phyloP scores from a whole-genome alignment of 139 green algal species.

The Parachlorella kessleri region DNA sequence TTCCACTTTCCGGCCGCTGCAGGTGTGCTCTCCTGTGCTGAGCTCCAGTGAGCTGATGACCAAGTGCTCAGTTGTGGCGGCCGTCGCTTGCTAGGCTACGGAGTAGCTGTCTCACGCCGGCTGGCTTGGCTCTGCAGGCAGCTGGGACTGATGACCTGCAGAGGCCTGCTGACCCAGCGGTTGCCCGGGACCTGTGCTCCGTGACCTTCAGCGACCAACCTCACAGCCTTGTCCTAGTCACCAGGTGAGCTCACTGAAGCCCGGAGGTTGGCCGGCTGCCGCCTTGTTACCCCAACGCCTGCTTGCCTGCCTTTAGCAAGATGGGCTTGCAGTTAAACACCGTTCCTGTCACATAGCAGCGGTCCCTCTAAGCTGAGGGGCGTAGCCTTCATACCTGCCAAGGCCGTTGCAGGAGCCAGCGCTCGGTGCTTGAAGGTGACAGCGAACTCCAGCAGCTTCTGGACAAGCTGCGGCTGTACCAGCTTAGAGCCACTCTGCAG shows the following conservation, averaged over 20 bases:
- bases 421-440: background rate
- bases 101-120: background rate
- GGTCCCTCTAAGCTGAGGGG: no score
- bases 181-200: background rate
- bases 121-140: background rate
- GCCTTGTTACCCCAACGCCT: background rate
- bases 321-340: no score
- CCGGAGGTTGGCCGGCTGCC: no score
- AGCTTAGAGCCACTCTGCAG: background rate
- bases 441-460: background rate
- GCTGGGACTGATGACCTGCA: background rate
- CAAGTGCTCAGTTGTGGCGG: background rate
- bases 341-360: no score
- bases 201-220: background rate
- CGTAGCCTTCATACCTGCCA: no score
- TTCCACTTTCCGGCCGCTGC: slow-evolving; percentile 2
- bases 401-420: background rate
- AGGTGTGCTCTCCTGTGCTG: no score
- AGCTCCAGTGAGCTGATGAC: no score
- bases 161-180: background rate
- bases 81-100: background rate
- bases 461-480: background rate
- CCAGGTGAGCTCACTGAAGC: no score
- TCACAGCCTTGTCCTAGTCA: background rate
- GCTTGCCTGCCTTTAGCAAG: no score